phyloP scores from a whole-genome alignment of 2,329 filamentous ascomycete species.

The Chaetomium strumarium region DNA sequence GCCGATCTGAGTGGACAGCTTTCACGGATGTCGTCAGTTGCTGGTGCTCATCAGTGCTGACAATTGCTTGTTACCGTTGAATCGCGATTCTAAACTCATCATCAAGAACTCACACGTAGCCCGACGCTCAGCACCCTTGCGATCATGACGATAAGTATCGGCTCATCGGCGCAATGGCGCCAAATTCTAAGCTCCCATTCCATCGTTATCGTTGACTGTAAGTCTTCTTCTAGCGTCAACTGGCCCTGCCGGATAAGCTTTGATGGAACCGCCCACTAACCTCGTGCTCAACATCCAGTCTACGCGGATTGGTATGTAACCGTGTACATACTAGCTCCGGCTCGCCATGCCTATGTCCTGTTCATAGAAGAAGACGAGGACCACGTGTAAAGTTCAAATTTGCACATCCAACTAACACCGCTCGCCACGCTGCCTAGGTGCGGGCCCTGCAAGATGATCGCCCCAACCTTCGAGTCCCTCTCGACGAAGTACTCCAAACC shows the following conservation, averaged over 20 bases:
- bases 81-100: neutral
- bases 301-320: slow-evolving; percentile 70
- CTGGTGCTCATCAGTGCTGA: slow-evolving; percentile 17
- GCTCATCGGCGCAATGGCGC: slow-evolving; percentile 65
- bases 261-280: neutral
- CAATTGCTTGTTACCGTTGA: slow-evolving; percentile 4
- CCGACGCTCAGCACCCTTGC: slow-evolving; percentile 27
- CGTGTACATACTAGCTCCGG: neutral
- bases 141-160: slow-evolving; percentile 49
- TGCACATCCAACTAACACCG: neutral
- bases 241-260: slow-evolving; percentile 16
- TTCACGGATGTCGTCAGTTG: slow-evolving; percentile 8
- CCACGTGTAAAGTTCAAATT: too few species aligned
- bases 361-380: too few species aligned
- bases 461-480: slow-evolving; percentile 81
- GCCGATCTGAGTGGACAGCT: slow-evolving; percentile 26
- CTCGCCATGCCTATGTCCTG: too few species aligned
- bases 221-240: slow-evolving; percentile 29
- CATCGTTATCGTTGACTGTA: slow-evolving; percentile 88
- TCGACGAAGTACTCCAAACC: slow-evolving; percentile 73
- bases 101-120: neutral
- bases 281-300: slow-evolving; percentile 48
- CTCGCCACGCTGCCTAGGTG: slow-evolving; percentile 39
- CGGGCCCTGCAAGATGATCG: slow-evolving; percentile 86
- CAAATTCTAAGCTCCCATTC: slow-evolving; percentile 64